These are phyloP conservation scores for Purpureocillium lavendulum DNA, from an alignment of 2,329 filamentous ascomycete species.

Conservation along the genomic window DNA sequence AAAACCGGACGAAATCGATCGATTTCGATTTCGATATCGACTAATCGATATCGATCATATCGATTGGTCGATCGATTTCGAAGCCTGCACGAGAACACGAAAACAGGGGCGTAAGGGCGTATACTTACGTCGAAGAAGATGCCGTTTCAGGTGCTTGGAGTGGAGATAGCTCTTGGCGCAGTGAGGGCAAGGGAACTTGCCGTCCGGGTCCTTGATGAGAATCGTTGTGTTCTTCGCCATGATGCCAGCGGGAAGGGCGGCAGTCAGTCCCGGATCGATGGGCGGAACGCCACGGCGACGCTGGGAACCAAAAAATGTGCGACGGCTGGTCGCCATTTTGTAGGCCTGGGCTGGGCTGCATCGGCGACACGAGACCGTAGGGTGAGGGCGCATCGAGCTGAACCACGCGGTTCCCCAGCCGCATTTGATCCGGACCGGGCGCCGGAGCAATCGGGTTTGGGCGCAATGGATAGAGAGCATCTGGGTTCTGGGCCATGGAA, in stretches of 20 bases:
- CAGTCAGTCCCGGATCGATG: slow-evolving; percentile 77
- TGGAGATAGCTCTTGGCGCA: slow-evolving; percentile 98
- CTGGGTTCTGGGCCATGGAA: slow-evolving; percentile 49
- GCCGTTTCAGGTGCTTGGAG: slow-evolving; percentile 94
- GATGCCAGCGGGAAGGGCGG: slow-evolving; percentile 63
- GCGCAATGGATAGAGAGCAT: slow-evolving; percentile 51
- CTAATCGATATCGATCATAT: no score
- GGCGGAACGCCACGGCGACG: slow-evolving; percentile 85
- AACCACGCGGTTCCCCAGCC: slow-evolving; percentile 54
- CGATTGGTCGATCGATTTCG: no score
- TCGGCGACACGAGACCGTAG: slow-evolving; percentile 50
- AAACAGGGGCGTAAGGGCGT: slow-evolving; percentile 4
- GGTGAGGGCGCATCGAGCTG: slow-evolving; percentile 50
- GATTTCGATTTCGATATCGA: no score
- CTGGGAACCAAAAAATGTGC: slow-evolving; percentile 91
- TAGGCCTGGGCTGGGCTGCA: slow-evolving; percentile 47
- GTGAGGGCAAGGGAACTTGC: slow-evolving; percentile 96
- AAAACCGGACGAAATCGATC: no score
- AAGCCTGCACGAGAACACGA: slow-evolving; percentile 19
- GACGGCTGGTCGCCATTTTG: slow-evolving; percentile 61
- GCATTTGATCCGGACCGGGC: slow-evolving; percentile 61
- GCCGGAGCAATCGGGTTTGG: slow-evolving; percentile 71
- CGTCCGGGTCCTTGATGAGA: slow-evolving; percentile 90
- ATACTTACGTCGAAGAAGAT: slow-evolving; percentile 87
- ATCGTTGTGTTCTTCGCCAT: slow-evolving; percentile 73